phyloP scores from a whole-genome alignment of 345 rosid genomes.

The Eucalyptus dawsonii region DNA sequence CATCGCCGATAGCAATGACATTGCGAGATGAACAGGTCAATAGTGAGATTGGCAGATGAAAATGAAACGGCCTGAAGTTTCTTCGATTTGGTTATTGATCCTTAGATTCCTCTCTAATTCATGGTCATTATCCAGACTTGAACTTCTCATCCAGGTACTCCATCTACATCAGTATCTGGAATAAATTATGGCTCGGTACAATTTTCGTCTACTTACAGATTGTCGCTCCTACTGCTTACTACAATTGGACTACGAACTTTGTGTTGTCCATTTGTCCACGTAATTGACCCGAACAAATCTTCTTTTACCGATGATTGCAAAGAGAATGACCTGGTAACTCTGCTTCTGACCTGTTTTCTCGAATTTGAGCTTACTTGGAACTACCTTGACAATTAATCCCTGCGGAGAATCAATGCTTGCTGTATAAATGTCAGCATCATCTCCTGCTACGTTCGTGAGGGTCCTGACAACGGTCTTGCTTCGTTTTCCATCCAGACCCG shows the following conservation, averaged over 20 bases:
- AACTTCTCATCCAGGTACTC: neutral
- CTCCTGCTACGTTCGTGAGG: constrained; percentile 54
- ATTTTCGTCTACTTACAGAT: neutral
- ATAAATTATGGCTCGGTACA: neutral
- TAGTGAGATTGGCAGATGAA: neutral
- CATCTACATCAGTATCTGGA: neutral
- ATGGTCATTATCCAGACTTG: neutral
- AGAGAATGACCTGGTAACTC: constrained; percentile 33
- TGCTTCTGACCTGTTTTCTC: constrained; percentile 25
- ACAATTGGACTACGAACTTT: constrained; percentile 50
- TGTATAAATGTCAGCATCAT: constrained; percentile 22
- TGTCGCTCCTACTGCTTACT: neutral
- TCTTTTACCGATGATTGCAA: neutral
- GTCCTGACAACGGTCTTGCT: constrained; percentile 35
- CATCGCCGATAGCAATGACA: neutral
- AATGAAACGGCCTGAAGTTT: neutral
- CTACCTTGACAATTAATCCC: constrained; percentile 19
- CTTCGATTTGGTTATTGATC: neutral
- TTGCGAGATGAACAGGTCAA: neutral
- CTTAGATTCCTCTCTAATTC: neutral
- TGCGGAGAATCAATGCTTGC: constrained; percentile 13
- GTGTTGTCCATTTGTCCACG: constrained; percentile 42
- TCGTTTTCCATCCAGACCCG: constrained; percentile 17
- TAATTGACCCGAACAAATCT: constrained; percentile 55
- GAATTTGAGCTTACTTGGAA: constrained; percentile 37